phyloP scores from a whole-genome alignment of 495 filamentous ascomycete genomes.

The Penicillium pancosmium region DNA sequence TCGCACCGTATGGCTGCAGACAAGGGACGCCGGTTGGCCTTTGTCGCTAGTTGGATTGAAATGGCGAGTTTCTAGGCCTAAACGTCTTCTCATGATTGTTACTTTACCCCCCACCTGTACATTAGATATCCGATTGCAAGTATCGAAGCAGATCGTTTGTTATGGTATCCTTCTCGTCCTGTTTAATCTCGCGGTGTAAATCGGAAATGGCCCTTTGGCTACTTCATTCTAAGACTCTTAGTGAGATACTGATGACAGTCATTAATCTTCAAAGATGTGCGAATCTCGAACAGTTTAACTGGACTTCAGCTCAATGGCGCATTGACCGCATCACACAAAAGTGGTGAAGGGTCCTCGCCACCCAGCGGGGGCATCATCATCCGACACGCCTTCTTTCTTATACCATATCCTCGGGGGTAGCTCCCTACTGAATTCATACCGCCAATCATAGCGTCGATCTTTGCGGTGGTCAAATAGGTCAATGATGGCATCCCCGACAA shows the following conservation, averaged over 20 bases:
- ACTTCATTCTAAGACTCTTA: no score
- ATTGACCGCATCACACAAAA: not conserved
- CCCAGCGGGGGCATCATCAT: not conserved
- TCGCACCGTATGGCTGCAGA: conserved; percentile 66
- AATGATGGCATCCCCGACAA: not conserved
- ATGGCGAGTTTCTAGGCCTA: conserved; percentile 62
- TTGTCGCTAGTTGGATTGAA: conserved; percentile 84
- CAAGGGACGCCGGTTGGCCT: conserved; percentile 66
- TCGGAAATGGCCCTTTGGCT: no score
- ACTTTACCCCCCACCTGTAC: conserved; percentile 10
- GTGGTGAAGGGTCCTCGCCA: not conserved
- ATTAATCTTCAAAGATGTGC: not conserved
- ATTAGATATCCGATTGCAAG: conserved; percentile 10
- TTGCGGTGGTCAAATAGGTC: not conserved
- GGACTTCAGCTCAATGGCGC: not conserved
- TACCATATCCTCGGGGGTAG: not conserved
- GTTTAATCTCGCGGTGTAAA: not conserved
- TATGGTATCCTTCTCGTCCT: not conserved
- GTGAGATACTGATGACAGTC: not conserved
- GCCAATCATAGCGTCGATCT: not conserved
- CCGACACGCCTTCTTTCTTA: not conserved
- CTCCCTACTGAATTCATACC: not conserved
- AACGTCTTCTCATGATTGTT: not conserved
- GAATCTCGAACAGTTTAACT: not conserved
- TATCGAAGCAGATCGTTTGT: not conserved